A percentile compares a stretch with the other conserved stretches of the same genome.
These are phyloP conservation scores for Talaromyces marneffei DNA, from an alignment of 2,329 filamentous ascomycete genomes.

Conservation along the genomic window DNA sequence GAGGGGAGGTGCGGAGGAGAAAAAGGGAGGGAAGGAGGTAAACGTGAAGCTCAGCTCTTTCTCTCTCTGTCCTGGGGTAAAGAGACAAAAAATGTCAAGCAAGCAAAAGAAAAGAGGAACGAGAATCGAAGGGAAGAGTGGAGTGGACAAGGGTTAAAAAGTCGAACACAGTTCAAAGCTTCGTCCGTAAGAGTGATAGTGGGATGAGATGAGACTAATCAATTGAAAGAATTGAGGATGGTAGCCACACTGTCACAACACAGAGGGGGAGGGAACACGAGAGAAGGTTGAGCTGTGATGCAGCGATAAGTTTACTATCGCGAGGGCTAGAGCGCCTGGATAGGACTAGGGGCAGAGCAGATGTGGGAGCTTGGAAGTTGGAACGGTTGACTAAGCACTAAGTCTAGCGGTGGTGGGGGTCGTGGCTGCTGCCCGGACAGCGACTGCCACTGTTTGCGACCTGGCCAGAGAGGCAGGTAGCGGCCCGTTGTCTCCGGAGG, in stretches of 20 bases:
- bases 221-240: background rate
- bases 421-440: background rate
- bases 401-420: background rate
- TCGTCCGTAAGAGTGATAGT: background rate
- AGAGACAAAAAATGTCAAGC: background rate
- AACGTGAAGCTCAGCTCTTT: background rate
- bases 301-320: too few species aligned
- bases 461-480: background rate
- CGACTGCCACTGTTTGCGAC: background rate
- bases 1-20: slow-evolving; percentile 5
- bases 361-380: too few species aligned
- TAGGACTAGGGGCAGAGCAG: background rate
- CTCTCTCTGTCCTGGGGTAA: background rate
- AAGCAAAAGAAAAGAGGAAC: background rate
- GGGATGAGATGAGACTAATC: background rate
- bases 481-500: slow-evolving; percentile 3
- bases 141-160: slow-evolving; percentile 2
- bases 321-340: background rate
- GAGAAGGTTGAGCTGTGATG: slow-evolving; percentile 2
- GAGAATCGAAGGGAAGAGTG: background rate
- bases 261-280: background rate
- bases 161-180: background rate
- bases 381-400: background rate
- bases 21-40: background rate
- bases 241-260: too few species aligned